Conservation (phyloP, 1,284 basidiomycete genomes). For the Taiwanofungus camphoratus region DNA sequence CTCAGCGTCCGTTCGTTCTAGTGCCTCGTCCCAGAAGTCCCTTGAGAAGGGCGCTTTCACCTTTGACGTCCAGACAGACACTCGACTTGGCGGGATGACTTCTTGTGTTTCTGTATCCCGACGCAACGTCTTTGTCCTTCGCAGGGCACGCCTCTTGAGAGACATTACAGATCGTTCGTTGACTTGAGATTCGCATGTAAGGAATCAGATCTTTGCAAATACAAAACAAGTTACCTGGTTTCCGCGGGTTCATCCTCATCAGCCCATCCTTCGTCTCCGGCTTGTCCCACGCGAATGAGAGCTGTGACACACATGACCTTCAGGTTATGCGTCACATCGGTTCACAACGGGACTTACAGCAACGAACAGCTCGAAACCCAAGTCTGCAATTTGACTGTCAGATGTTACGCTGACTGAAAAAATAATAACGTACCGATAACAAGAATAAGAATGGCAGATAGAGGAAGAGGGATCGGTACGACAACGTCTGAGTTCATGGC, state of each 20-base stretch:
- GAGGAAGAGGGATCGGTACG: conserved; percentile 58
- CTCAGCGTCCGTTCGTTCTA: conserved; percentile 51
- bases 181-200: conserved; percentile 30
- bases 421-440: conserved; percentile 46
- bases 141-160: conserved; percentile 52
- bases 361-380: conserved; percentile 63
- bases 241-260: conserved; percentile 63
- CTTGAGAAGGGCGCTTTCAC: conserved; percentile 50
- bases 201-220: background rate
- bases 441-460: conserved; percentile 63
- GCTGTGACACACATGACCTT: conserved; percentile 25
- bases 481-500: conserved; percentile 49
- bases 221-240: conserved; percentile 44
- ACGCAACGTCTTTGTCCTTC: conserved; percentile 51
- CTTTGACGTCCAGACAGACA: conserved; percentile 33
- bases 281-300: conserved; percentile 68
- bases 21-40: conserved; percentile 52
- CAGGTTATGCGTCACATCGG: background rate
- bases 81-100: conserved; percentile 35
- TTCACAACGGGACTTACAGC: conserved; percentile 37
- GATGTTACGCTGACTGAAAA: background rate
- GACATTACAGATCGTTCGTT: conserved; percentile 50
- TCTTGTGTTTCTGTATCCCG: conserved; percentile 50
- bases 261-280: conserved; percentile 59
- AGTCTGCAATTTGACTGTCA: conserved; percentile 34